A percentile compares a stretch with the other conserved stretches of the same genome.
phyloP scores from a whole-genome alignment of 768 basidiomycete species.

The Sarcomyxa edulis region DNA sequence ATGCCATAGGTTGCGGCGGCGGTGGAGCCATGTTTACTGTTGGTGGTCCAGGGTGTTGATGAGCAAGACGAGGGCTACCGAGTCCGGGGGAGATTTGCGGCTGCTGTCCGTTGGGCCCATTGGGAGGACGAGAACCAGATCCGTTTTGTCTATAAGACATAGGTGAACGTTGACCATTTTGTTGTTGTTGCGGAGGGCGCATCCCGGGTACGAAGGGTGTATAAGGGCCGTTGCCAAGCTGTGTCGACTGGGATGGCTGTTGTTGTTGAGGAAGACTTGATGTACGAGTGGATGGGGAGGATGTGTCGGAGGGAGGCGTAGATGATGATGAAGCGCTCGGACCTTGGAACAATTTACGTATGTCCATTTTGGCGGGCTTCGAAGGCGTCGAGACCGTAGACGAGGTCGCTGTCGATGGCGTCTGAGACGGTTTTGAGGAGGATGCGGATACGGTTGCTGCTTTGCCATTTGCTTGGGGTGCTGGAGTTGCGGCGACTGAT shows the following conservation, averaged over 20 bases:
- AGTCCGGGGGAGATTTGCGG: constrained; percentile 45
- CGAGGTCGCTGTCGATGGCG: constrained; percentile 25
- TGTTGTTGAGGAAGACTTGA: constrained; percentile 48
- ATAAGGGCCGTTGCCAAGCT: constrained; percentile 40
- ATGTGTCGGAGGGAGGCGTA: constrained; percentile 45
- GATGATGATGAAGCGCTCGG: constrained; percentile 37
- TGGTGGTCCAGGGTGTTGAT: constrained; percentile 49
- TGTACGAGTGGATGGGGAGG: constrained; percentile 54
- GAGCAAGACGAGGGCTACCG: constrained; percentile 64
- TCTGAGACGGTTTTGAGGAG: constrained; percentile 28
- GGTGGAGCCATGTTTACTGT: constrained; percentile 48
- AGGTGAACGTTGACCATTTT: constrained; percentile 58
- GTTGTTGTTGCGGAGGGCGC: constrained; percentile 38
- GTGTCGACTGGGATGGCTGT: constrained; percentile 34
- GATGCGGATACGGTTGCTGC: constrained; percentile 29
- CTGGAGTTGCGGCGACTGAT: constrained; percentile 53
- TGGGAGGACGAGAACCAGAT: constrained; percentile 46
- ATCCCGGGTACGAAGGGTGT: constrained; percentile 45
- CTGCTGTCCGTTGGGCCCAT: constrained; percentile 52
- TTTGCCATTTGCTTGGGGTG: constrained; percentile 60
- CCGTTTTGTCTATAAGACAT: constrained; percentile 63
- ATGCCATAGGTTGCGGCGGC: constrained; percentile 32
- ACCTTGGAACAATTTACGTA: constrained; percentile 59
- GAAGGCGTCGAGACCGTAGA: constrained; percentile 26
- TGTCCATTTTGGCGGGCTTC: constrained; percentile 44